Base-by-base conservation (phyloP, 805 yeast species). In the Kazachstania africana region DNA sequence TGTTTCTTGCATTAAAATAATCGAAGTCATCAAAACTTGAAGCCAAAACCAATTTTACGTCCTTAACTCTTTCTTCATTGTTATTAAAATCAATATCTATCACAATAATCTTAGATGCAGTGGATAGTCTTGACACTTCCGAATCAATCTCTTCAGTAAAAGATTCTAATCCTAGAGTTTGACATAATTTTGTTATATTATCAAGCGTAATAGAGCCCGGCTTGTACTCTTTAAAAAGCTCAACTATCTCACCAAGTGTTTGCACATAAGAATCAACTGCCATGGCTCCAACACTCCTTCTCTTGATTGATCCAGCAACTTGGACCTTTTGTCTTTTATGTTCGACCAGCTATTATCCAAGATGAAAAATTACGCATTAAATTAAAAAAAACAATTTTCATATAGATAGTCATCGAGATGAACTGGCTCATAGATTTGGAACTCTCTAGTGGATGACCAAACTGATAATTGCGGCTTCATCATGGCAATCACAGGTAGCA, bases 31-130 rank as follows among this genome's bases (percentile, higher is more conserved):
- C 60, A 35, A 55, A 56, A 37, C 50, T 55, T 3, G 59, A 54
- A 6, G 61, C 61, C 13, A 56, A 33, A 2, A 56, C 61, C 26
- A 56, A 38, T 36, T 54, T 56, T 17, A 54, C 60, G 31, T 56
- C 59, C 14, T 43, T 43, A 3, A 56, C 56, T 26, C 37, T 46
- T 13, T 44, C 44, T 27, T 39, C 36, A 5, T 22, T 27, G 19
- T 44, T 53, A 14, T 43, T 42, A 33, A 52, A 56, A 33, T 56
- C 61, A 16, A 56, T 54, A 37, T 56, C 61, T 20, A 56, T 49
- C 18, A 56, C 61, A 12, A 56, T 48, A 27, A 56, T 56, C 24
- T 55, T 55, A 2, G 60, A 55, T 1, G 61, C 61, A 3, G 58
- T 52, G 0, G 61, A 56, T 6, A 56, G 33, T 29, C 61, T 42